Conservation (phyloP, 768 basidiomycete species). For the Daedaleopsis sinensis region DNA sequence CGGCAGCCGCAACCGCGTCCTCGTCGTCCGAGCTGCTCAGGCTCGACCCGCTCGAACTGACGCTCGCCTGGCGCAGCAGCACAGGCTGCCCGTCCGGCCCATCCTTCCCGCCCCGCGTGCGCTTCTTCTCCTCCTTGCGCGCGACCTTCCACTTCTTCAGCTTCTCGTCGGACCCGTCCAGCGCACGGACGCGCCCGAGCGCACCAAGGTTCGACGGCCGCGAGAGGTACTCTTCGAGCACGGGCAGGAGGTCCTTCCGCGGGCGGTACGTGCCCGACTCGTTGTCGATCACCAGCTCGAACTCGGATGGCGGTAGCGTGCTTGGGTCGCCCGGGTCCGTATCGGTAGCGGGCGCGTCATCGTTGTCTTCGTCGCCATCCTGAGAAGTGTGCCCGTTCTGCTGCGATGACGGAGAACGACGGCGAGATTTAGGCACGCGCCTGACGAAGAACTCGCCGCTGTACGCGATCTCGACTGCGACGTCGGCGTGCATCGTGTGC, state of each 20-base stretch:
- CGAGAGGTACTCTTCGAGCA: slow-evolving; percentile 40
- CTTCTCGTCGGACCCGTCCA: slow-evolving; percentile 42
- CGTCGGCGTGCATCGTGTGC: slow-evolving; percentile 50
- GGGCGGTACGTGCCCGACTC: slow-evolving; percentile 51
- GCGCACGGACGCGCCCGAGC: slow-evolving; percentile 39
- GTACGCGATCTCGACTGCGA: slow-evolving; percentile 45
- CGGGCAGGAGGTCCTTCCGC: slow-evolving; percentile 40
- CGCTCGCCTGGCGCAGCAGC: slow-evolving; percentile 15
- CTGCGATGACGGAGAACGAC: neutral
- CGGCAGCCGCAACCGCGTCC: slow-evolving; percentile 14
- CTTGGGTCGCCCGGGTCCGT: slow-evolving; percentile 16
- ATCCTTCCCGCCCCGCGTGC: slow-evolving; percentile 10
- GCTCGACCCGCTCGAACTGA: slow-evolving; percentile 19
- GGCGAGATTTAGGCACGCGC: slow-evolving; percentile 21
- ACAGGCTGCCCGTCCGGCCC: slow-evolving; percentile 1
- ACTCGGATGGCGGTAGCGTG: slow-evolving; percentile 25
- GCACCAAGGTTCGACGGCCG: slow-evolving; percentile 38
- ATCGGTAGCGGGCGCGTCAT: neutral
- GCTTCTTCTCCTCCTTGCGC: slow-evolving; percentile 35
- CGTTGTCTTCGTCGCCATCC: neutral
- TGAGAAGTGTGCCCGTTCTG: slow-evolving; percentile 6
- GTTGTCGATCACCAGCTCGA: slow-evolving; percentile 52
- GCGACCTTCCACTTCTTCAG: slow-evolving; percentile 38
- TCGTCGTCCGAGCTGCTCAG: slow-evolving; percentile 9
- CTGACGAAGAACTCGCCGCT: slow-evolving; percentile 46